These are phyloP conservation scores for Ballota nigra DNA, from an alignment of 257 asterid genomes.

Conservation along the genomic window DNA sequence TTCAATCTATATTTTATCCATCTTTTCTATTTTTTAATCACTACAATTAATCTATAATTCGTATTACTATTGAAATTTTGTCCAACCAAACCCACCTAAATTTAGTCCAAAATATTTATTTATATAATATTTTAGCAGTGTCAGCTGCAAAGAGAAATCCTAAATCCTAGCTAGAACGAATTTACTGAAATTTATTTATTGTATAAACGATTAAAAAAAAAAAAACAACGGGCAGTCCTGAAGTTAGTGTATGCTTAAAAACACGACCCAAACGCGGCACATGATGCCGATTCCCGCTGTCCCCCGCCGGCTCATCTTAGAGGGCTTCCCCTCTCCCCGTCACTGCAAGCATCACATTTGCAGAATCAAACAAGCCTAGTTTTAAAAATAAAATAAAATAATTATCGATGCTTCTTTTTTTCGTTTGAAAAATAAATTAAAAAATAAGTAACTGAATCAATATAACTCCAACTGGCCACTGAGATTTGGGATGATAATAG, in stretches of 20 bases:
- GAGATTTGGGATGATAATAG: conserved; percentile 20
- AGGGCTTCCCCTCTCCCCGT: background rate
- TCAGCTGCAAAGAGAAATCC: background rate
- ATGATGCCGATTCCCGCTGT: conserved; percentile 35
- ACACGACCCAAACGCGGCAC: conserved; percentile 27
- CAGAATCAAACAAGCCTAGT: conserved; percentile 15
- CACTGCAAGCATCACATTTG: background rate
- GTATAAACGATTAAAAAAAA: background rate
- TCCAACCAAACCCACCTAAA: background rate
- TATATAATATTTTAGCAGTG: background rate
- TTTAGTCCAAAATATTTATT: background rate
- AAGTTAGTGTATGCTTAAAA: conserved; percentile 20
- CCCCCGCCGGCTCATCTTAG: conserved; percentile 37
- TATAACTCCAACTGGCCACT: background rate
- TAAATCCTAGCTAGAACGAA: background rate
- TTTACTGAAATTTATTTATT: background rate
- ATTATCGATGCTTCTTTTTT: background rate
- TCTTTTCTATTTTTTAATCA: no score
- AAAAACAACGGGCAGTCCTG: background rate
- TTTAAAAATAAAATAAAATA: conserved; percentile 7
- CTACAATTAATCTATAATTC: no score
- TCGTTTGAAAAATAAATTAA: background rate
- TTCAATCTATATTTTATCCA: no score
- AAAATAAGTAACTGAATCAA: conserved; percentile 3
- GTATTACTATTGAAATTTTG: no score